A percentile compares a stretch with the other conserved stretches of the same genome.
Evolutionary conservation across 805 yeast genomes (phyloP).

Genomic region (Candida michaelii): DNA sequence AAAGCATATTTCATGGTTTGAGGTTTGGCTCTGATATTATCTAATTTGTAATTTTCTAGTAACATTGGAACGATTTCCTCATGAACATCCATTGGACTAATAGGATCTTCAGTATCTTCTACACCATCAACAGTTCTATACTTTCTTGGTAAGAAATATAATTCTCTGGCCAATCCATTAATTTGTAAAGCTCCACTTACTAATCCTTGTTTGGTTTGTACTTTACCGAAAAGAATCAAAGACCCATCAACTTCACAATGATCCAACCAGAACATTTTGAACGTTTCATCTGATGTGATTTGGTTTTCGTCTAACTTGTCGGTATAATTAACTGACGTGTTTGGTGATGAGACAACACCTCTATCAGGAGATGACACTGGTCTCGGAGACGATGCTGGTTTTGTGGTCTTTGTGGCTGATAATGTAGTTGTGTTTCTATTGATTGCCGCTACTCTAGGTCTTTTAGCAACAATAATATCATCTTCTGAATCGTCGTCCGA

Average conservation of each 20-base stretch:
- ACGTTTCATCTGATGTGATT: constrained; percentile 39
- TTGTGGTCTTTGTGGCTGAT: constrained; percentile 32
- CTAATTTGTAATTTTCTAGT: constrained; percentile 60
- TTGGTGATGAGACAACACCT: constrained; percentile 12
- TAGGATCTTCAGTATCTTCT: constrained; percentile 33
- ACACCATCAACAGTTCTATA: constrained; percentile 42
- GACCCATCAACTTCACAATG: constrained; percentile 73
- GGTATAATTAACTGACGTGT: constrained; percentile 20
- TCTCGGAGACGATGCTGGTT: constrained; percentile 9
- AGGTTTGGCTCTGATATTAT: constrained; percentile 65
- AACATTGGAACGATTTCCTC: constrained; percentile 72
- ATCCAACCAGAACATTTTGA: constrained; percentile 89
- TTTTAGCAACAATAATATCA: constrained; percentile 52
- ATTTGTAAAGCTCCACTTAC: constrained; percentile 80
- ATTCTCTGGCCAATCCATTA: constrained; percentile 64
- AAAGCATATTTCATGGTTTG: constrained; percentile 82
- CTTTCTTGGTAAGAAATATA: constrained; percentile 75
- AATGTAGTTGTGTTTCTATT: constrained; percentile 34
- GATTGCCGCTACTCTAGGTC: constrained; percentile 48
- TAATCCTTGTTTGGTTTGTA: constrained; percentile 56
- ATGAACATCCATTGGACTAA: constrained; percentile 64
- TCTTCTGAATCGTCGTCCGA: constrained; percentile 46
- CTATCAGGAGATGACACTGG: constrained; percentile 24
- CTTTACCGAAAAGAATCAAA: constrained; percentile 78
- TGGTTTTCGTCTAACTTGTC: constrained; percentile 32